Percentiles rank a stretch among this genome's conserved stretches.
phyloP scores from a whole-genome alignment of 192 early-diverging fungal species.

The Backusella australiensis region DNA sequence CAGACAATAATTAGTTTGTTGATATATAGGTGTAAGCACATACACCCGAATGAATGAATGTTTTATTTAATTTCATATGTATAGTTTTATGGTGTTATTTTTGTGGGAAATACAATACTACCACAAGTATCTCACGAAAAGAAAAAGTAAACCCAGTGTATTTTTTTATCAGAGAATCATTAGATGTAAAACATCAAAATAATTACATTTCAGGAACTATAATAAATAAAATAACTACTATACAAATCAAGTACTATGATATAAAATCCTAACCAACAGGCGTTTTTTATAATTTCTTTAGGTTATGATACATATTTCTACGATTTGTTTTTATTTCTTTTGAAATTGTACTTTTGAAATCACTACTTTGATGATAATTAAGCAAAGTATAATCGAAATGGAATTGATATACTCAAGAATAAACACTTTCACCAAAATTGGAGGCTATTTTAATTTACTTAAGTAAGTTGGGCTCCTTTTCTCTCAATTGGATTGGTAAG shows the following conservation, averaged over 20 bases:
- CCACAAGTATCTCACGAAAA: background rate
- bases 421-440: background rate
- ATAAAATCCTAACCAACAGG: background rate
- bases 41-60: background rate
- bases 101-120: background rate
- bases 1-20: background rate
- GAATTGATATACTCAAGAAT: background rate
- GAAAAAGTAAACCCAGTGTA: background rate
- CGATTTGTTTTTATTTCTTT: background rate
- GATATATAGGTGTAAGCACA: background rate
- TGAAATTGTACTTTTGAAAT: background rate
- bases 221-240: background rate
- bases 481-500: background rate
- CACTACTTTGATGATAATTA: background rate
- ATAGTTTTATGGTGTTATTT: background rate
- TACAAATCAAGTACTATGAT: background rate
- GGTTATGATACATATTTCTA: background rate
- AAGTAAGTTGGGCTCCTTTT: background rate
- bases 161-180: background rate
- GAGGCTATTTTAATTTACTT: background rate
- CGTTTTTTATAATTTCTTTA: background rate
- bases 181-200: background rate
- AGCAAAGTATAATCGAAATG: background rate
- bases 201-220: background rate
- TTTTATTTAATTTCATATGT: background rate